These are phyloP conservation scores for Candolleomyces efflorescens DNA, from an alignment of 768 basidiomycete genomes.

Conservation along the genomic window DNA sequence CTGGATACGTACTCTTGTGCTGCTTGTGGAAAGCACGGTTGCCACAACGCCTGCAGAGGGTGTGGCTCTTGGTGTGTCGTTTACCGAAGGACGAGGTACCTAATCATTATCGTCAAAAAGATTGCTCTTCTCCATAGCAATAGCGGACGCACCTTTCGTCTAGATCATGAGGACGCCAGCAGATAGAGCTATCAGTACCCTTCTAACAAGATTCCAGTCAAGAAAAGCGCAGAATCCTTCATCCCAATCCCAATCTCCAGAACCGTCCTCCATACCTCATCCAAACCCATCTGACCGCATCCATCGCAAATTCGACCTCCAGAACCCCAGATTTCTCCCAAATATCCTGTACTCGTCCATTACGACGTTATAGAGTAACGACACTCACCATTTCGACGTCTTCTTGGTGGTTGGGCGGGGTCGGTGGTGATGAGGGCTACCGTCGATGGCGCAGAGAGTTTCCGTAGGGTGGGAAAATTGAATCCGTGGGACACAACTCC, in stretches of 20 bases:
- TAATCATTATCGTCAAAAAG: conserved; percentile 22
- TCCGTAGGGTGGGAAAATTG: background rate
- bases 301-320: conserved; percentile 3
- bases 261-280: background rate
- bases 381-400: conserved; percentile 14
- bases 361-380: background rate
- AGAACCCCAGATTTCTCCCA: background rate
- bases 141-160: background rate
- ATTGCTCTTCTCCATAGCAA: background rate
- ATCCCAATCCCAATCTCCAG: background rate
- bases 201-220: background rate
- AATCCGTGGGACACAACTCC: background rate
- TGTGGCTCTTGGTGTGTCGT: conserved; percentile 95
- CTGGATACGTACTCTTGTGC: conserved; percentile 77
- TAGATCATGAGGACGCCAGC: background rate
- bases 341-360: background rate
- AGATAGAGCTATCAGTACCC: background rate
- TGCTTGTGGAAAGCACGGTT: conserved; percentile 96
- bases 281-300: conserved; percentile 8
- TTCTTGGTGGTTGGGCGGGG: conserved; percentile 11
- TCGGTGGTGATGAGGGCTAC: conserved; percentile 3
- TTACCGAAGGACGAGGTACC: conserved; percentile 98
- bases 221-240: background rate
- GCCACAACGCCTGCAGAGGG: conserved; percentile 96
- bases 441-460: background rate